Base-by-base conservation (phyloP, 805 yeast genomes). In the Candida montana region DNA sequence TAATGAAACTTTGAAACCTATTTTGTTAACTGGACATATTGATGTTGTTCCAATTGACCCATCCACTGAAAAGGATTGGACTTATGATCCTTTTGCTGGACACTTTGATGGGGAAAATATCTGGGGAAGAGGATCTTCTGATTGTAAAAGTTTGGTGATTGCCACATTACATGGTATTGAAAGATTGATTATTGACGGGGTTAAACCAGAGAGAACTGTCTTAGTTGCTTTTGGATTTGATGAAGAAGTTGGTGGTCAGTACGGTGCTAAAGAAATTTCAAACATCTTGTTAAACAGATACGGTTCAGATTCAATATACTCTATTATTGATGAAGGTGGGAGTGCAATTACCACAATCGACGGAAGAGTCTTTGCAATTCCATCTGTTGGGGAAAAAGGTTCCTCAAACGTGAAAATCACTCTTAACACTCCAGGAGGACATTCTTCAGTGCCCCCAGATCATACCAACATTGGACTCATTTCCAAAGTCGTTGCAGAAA, bases 41-140 rank as follows among this genome's bases (percentile, higher is more conserved):
- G 95, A 85, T 54, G 86, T 81, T 5, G 95, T 86, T 19, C 95
- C 95, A 1, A 82, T 83, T 9, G 83, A 79, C 51, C 57, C 61
- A 12, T 74, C 71, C 24, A 77, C 88, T 0, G 59, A 69, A 39
- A 60, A 55, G 21, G 66, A 74, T 42, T 86, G 95, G 95, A 63
- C 64, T 1, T 68, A 76, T 54, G 77, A 75, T 7, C 93, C 95
- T 4, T 83, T 79, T 48, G 56, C 69, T 33, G 86, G 84, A 17
- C 64, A 71, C 51, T 80, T 64, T 51, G 89, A 83, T 51, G 90
- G 88, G 5, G 65, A 69, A 21, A 62, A 57, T 32, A 50, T 86
- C 4, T 83, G 75, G 71, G 95, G 95, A 3, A 72, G 95, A 52
- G 95, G 95, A 19, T 64, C 83, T 2, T 61, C 72, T 19, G 95